Percentiles rank a stretch among this genome's conserved stretches.
Evolutionary conservation across 805 yeast genomes (phyloP).

Genomic region (Saccharomycopsis sp.): DNA sequence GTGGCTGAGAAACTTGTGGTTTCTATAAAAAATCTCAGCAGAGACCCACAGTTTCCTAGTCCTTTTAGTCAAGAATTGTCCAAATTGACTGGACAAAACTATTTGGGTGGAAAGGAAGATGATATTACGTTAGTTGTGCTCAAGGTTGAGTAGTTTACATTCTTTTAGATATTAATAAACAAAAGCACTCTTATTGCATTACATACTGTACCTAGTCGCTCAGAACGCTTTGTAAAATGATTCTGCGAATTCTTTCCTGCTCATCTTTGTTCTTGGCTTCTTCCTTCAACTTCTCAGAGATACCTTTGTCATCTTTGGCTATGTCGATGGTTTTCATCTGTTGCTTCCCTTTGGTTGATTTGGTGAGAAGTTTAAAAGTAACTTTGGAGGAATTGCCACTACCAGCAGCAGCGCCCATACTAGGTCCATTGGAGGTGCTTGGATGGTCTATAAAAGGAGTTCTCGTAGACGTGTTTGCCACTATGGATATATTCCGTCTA

Average conservation of each 20-base stretch:
- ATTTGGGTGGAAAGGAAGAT: slow-evolving; percentile 92
- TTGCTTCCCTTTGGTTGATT: slow-evolving; percentile 40
- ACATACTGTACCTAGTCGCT: background rate
- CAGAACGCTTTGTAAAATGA: slow-evolving; percentile 35
- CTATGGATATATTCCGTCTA: background rate
- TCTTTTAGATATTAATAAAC: background rate
- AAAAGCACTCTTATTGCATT: slow-evolving; percentile 1
- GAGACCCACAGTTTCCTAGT: slow-evolving; percentile 68
- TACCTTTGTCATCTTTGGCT: slow-evolving; percentile 53
- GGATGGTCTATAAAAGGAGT: background rate
- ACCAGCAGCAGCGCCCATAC: no score
- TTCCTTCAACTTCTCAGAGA: slow-evolving; percentile 43
- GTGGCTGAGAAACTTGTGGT: slow-evolving; percentile 52
- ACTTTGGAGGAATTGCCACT: slow-evolving; percentile 23
- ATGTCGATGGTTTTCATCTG: slow-evolving; percentile 36
- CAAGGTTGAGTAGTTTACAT: slow-evolving; percentile 38
- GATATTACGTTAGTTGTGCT: slow-evolving; percentile 83
- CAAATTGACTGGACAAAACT: slow-evolving; percentile 56
- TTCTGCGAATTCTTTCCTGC: slow-evolving; percentile 48
- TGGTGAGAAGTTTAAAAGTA: slow-evolving; percentile 51
- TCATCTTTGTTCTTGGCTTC: slow-evolving; percentile 45
- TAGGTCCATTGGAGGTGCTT: background rate
- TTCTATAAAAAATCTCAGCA: slow-evolving; percentile 61
- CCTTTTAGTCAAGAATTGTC: slow-evolving; percentile 80
- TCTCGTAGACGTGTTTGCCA: background rate